Base-by-base conservation (phyloP, 73 alveolate genomes). In the Durusdinium trenchii region DNA sequence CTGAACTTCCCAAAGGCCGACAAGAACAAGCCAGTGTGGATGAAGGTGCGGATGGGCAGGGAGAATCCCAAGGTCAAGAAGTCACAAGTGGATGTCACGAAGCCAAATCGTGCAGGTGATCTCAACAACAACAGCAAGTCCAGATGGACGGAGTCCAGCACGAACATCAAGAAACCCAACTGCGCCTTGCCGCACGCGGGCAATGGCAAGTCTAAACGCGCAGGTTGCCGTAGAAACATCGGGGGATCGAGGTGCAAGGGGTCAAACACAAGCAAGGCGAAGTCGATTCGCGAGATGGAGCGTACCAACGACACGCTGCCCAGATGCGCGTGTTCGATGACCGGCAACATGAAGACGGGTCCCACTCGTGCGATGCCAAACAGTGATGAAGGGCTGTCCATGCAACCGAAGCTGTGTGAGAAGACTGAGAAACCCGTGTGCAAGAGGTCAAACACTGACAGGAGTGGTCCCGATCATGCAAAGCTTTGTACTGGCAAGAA, bases 1-100 rank as follows among this genome's bases (percentile, higher is more conserved):
- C 99, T 94, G 69, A 94, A 94, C 93, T 94, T 94, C 84, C 99
- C 99, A 64, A 57, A 94, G 69, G 46, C 99, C n/a, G 42, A 43
- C 94, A 16, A 76, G 42, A 46, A 46, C 28, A 64, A 45, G 84
- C 99, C 99, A 10, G 83, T 45, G 43, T 54, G 50, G 26, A 61
- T 43, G 42, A 52, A 28, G 43, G 99, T 94, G 51, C 52, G 99
- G 38, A 52, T 54, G 43, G 45, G n/a, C 99, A 30, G 48, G 30
- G 54, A 28, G 18, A 42, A 45, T 32, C 99, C 99, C 46, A 57
- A 40, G 48, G 20, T 40, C 50, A 78, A 30, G 51, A 43, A 54
- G 99, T 78, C 99, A 30, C 38, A 40, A 48, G 43, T 28, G 9
- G 45, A 54, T 94, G 57, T 6, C 35, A 47, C 46, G 9, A 26